Conservation (phyloP, 208 protist species). For the Trypanosoma avium region DNA sequence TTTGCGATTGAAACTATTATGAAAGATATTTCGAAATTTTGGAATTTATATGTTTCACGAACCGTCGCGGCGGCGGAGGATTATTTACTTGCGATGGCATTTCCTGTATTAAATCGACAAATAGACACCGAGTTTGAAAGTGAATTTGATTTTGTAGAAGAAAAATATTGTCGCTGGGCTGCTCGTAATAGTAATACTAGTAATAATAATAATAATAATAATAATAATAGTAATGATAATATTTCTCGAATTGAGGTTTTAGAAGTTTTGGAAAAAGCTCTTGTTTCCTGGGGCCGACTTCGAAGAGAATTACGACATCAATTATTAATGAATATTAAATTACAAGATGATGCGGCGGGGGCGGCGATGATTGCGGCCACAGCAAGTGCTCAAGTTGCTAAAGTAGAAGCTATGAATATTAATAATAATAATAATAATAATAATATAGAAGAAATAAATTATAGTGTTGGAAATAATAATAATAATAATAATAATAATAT, state of each 20-base stretch:
- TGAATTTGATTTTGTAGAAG: conserved; percentile 6
- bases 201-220: not conserved
- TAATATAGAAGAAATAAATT: not conserved
- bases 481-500: too few species aligned
- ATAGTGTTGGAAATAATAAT: not conserved
- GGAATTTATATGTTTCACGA: conserved; percentile 25
- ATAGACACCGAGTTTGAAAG: conserved; percentile 20
- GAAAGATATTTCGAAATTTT: conserved; percentile 21
- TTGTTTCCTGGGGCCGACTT: conserved; percentile 34
- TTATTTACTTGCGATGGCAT: conserved; percentile 38
- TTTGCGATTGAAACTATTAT: not conserved
- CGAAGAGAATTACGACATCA: conserved; percentile 43
- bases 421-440: not conserved
- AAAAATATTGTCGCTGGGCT: not conserved
- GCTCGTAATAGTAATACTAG: not conserved
- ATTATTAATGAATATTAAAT: conserved; percentile 31
- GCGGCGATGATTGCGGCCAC: conserved; percentile 12
- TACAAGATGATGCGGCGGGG: conserved; percentile 25
- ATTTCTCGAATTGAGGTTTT: conserved; percentile 27
- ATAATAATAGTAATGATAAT: not conserved
- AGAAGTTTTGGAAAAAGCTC: conserved; percentile 29
- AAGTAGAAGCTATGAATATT: not conserved
- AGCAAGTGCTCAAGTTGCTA: not conserved
- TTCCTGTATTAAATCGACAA: conserved; percentile 7
- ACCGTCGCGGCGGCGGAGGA: conserved; percentile 28